phyloP scores from a whole-genome alignment of 148 eudicot species.

The Silene latifolia region DNA sequence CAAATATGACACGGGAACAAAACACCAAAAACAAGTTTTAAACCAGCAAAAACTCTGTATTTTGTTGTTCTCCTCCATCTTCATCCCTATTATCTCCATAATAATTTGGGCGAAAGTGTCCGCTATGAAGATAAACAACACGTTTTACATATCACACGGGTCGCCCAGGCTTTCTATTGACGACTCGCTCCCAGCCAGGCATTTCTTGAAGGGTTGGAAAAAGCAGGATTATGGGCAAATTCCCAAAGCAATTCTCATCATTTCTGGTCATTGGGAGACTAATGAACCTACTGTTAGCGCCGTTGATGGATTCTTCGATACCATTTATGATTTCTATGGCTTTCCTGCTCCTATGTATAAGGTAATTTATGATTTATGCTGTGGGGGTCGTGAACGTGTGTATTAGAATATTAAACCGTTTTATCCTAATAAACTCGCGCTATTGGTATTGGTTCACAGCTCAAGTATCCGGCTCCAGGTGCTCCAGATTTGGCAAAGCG shows the following conservation, averaged over 20 bases:
- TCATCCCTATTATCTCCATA: neutral
- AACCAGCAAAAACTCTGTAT: neutral
- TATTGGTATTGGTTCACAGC: constrained; percentile 40
- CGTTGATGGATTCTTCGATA: constrained; percentile 39
- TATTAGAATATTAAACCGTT: too few species aligned
- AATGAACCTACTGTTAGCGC: constrained; percentile 50
- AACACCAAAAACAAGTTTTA: neutral
- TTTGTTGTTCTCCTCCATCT: neutral
- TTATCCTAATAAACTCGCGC: too few species aligned
- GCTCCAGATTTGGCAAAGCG: constrained; percentile 68
- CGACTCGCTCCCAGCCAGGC: constrained; percentile 61
- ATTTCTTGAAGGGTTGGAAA: constrained; percentile 46
- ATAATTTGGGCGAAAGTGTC: neutral
- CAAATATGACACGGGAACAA: constrained; percentile 1
- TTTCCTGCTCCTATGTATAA: constrained; percentile 69
- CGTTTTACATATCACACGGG: constrained; percentile 68
- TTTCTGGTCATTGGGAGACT: constrained; percentile 84
- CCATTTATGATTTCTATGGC: constrained; percentile 65
- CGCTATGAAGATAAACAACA: constrained; percentile 21
- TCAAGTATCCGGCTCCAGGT: constrained; percentile 90
- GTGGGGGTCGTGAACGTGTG: too few species aligned
- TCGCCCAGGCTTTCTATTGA: constrained; percentile 63
- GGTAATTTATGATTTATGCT: constrained; percentile 32
- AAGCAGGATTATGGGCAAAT: constrained; percentile 26
- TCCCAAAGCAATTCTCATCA: constrained; percentile 52